Evolutionary conservation across 163 green algal genomes (phyloP), one percentile per base, ranked within the genome.

Genomic region (Chlorella variabilis): DNA sequence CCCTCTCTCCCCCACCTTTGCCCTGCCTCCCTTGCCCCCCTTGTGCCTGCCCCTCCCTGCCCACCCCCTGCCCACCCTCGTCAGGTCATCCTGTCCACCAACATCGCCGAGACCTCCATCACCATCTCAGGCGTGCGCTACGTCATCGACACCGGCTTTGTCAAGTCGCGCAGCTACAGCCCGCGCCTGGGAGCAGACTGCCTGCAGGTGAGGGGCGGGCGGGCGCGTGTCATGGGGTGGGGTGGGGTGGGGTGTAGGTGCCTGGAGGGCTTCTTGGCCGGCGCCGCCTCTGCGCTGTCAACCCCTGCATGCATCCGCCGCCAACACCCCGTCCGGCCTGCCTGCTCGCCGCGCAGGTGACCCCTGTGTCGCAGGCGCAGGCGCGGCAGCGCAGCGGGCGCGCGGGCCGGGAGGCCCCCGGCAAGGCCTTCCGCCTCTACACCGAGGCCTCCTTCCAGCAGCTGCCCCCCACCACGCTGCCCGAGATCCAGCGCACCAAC

Each of bases 1-100:
- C 45, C 45, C 45, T 54, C 11, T 54, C 11, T 15, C 45, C 45
- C 15, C 11, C 45, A 54, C 45, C 45, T 15, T 54, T n/a, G n/a
- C n/a, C 18, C 18, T 15, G 9, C 54, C 54, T 33, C 23, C 23
- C 54, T 9, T 39, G 11, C 29, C 29, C 29, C 51, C 51, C 31
- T 2, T 20, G 8, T 42, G 18, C 69, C 36, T 54, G 9, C 58
- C 5, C 41, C 2, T 25, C 68, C n/a, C n/a, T n/a, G n/a, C n/a
- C n/a, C n/a, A n/a, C n/a, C n/a, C n/a, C n/a, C n/a, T n/a, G n/a
- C n/a, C n/a, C n/a, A n/a, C n/a, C n/a, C n/a, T n/a, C n/a, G n/a
- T n/a, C 87, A 92, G 85, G 89, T 92, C 39, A 93, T 98, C 66
- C 89, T 99, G 42, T 96, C 97, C 67, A 98, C 96, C 62, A 98